These are phyloP conservation scores for Lasiodiplodia sp. DNA, from an alignment of 2,329 filamentous ascomycete genomes.

Conservation along the genomic window DNA sequence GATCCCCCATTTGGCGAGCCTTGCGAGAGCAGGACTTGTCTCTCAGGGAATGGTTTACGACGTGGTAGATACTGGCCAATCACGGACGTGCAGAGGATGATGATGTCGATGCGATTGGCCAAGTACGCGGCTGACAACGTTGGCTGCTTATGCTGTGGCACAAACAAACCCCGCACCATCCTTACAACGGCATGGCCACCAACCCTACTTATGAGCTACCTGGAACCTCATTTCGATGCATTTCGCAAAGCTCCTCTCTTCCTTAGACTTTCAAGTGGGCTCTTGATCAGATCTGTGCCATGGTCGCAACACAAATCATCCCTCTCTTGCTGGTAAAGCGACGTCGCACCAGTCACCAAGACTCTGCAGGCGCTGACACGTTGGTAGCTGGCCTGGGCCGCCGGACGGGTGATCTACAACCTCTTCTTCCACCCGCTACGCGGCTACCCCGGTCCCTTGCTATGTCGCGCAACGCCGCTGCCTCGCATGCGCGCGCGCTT, in stretches of 20 bases:
- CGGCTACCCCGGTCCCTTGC: constrained; percentile 26
- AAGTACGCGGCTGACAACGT: neutral
- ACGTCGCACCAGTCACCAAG: neutral
- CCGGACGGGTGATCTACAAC: constrained; percentile 18
- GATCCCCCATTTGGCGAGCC: neutral
- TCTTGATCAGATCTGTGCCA: neutral
- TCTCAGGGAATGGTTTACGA: neutral
- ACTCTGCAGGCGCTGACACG: neutral
- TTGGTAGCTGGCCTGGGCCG: neutral
- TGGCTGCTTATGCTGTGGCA: constrained; percentile 4
- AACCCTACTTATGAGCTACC: neutral
- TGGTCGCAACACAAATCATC: neutral
- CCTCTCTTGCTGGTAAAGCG: constrained; percentile 3
- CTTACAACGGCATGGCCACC: neutral
- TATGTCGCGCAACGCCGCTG: constrained; percentile 46
- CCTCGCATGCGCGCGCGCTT: constrained; percentile 42
- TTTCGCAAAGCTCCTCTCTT: neutral
- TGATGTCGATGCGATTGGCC: neutral
- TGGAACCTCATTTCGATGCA: too few species aligned
- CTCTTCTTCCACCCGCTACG: constrained; percentile 27
- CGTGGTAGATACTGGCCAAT: neutral
- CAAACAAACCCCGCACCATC: neutral
- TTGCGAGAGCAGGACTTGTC: neutral
- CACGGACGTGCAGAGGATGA: neutral
- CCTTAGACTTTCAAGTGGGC: neutral